phyloP scores from a whole-genome alignment of 2,329 filamentous ascomycete species.

The Pseudogymnoascus sp. region DNA sequence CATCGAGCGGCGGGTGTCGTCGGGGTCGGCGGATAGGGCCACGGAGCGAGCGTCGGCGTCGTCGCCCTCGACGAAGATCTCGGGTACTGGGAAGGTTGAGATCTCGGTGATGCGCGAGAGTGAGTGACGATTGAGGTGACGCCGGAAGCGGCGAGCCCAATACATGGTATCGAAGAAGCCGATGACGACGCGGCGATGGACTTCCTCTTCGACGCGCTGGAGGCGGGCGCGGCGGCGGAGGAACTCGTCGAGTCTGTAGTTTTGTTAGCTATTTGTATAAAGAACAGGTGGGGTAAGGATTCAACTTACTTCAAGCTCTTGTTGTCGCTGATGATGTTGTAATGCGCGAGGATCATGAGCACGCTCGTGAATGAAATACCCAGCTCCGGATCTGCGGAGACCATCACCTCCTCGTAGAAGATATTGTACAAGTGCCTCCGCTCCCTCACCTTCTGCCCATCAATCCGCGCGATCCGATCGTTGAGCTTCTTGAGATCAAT shows the following conservation, averaged over 20 bases:
- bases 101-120: conserved; percentile 70
- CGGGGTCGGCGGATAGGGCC: conserved; percentile 24
- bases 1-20: conserved; percentile 21
- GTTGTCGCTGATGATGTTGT: conserved; percentile 97
- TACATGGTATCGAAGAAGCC: conserved; percentile 92
- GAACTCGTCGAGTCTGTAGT: conserved; percentile 77
- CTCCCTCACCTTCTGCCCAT: conserved; percentile 66
- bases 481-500: conserved; percentile 74
- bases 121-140: conserved; percentile 64
- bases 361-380: conserved; percentile 90
- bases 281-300: not conserved
- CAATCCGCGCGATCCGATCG: conserved; percentile 63
- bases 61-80: conserved; percentile 84
- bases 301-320: conserved; percentile 79
- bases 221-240: conserved; percentile 81
- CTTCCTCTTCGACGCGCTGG: conserved; percentile 90
- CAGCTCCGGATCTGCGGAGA: conserved; percentile 80
- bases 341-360: conserved; percentile 92
- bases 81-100: conserved; percentile 76
- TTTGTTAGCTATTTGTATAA: conserved; percentile 26
- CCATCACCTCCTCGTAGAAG: conserved; percentile 96
- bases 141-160: conserved; percentile 78
- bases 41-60: conserved; percentile 34
- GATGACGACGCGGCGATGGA: conserved; percentile 80
- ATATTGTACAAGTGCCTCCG: conserved; percentile 76